phyloP scores from a whole-genome alignment of 1,139 yeast species.

The Kodamaea fungicola region DNA sequence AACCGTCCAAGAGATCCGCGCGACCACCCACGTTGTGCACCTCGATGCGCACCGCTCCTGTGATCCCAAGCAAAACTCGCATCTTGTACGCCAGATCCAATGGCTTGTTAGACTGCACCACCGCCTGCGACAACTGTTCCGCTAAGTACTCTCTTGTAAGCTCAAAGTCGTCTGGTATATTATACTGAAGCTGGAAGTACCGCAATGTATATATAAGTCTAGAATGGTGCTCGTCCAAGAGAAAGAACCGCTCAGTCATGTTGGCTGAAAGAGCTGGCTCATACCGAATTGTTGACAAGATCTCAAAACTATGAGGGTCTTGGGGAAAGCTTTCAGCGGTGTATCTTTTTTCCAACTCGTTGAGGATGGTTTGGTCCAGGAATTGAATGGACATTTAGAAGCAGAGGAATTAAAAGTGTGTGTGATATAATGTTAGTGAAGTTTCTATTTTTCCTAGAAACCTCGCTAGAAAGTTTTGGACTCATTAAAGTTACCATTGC shows the following conservation, averaged over 20 bases:
- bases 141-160: slow-evolving; percentile 43
- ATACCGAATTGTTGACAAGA: slow-evolving; percentile 68
- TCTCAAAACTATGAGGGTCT: slow-evolving; percentile 39
- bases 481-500: too few species aligned
- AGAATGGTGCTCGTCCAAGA: slow-evolving; percentile 60
- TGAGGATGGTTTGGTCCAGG: not conserved
- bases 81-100: slow-evolving; percentile 49
- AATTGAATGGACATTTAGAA: too few species aligned
- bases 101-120: slow-evolving; percentile 26
- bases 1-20: slow-evolving; percentile 44
- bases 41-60: slow-evolving; percentile 53
- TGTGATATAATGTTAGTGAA: too few species aligned
- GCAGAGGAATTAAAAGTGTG: too few species aligned
- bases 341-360: slow-evolving; percentile 14
- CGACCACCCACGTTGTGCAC: slow-evolving; percentile 39
- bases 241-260: slow-evolving; percentile 46
- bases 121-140: slow-evolving; percentile 41
- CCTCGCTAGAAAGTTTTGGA: too few species aligned
- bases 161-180: slow-evolving; percentile 20
- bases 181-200: slow-evolving; percentile 43
- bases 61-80: slow-evolving; percentile 48
- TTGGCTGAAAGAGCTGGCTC: slow-evolving; percentile 50
- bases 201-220: slow-evolving; percentile 53
- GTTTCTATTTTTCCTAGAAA: too few species aligned
- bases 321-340: slow-evolving; percentile 16